Evolutionary conservation across 192 early-diverging fungal genomes (phyloP).

Genomic region (Globomyces pollinis-pini): DNA sequence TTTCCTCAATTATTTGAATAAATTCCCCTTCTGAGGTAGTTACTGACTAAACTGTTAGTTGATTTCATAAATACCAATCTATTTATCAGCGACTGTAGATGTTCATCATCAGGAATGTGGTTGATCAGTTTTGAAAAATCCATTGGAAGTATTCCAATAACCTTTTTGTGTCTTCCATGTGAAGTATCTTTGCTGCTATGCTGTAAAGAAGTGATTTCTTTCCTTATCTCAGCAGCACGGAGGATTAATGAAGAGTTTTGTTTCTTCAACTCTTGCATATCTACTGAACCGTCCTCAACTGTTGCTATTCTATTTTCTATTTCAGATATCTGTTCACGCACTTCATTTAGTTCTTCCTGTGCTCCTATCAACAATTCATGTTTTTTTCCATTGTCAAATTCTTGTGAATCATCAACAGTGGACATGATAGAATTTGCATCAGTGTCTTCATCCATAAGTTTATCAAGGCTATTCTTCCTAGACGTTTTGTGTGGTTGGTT

Average conservation of each 20-base stretch:
- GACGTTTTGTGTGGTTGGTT: background rate
- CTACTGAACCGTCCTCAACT: background rate
- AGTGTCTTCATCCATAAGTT: background rate
- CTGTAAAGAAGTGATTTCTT: no score
- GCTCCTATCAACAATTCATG: background rate
- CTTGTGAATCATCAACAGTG: no score
- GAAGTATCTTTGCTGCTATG: no score
- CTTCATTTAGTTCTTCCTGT: background rate
- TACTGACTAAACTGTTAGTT: no score
- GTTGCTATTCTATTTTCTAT: background rate
- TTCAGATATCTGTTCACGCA: background rate
- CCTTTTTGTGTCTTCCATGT: no score
- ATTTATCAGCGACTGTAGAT: no score
- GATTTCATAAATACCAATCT: no score
- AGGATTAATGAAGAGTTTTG: slow-evolving; percentile 5
- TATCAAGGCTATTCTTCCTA: background rate
- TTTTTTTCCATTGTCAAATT: slow-evolving; percentile 4
- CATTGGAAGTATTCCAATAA: no score
- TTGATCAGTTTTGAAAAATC: no score
- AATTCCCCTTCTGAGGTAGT: no score
- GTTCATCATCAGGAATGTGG: no score
- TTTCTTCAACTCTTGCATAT: background rate
- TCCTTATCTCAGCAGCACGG: background rate
- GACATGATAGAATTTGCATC: background rate
- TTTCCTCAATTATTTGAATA: no score